Evolutionary conservation across 176 grass and related monocot species (phyloP).

Genomic region (Phoenix dactylifera): DNA sequence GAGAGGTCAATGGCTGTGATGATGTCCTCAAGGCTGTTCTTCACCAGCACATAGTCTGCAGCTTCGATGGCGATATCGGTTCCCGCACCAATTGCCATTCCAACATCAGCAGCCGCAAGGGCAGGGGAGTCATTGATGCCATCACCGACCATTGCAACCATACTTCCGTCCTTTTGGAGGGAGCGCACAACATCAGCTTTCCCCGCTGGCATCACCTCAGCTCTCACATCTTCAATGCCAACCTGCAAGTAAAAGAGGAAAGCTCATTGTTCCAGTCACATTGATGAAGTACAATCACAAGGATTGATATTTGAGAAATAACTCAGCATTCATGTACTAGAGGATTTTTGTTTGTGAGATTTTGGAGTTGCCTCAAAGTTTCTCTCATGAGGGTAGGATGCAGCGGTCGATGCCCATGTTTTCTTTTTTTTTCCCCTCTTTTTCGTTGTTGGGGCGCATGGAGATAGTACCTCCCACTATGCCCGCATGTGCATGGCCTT

Average conservation of each 20-base stretch:
- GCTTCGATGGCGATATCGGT: conserved; percentile 81
- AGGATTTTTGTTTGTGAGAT: too few relatives aligned
- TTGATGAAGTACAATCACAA: too few relatives aligned
- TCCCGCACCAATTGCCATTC: conserved; percentile 83
- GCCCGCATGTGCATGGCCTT: too few relatives aligned
- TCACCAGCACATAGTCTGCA: conserved; percentile 72
- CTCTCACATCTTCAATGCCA: conserved; percentile 73
- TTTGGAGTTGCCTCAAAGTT: too few relatives aligned
- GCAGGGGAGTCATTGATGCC: conserved; percentile 81
- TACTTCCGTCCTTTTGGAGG: conserved; percentile 52
- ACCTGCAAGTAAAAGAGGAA: conserved; percentile 25
- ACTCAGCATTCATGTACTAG: too few relatives aligned
- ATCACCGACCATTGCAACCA: conserved; percentile 71
- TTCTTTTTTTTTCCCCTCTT: too few relatives aligned
- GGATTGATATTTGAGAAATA: too few relatives aligned
- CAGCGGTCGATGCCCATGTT: too few relatives aligned
- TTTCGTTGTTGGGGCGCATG: too few relatives aligned
- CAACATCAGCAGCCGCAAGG: conserved; percentile 67
- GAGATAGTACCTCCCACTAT: too few relatives aligned
- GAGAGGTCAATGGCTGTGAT: conserved; percentile 92
- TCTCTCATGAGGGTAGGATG: too few relatives aligned
- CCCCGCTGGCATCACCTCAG: conserved; percentile 55
- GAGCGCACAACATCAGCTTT: conserved; percentile 45
- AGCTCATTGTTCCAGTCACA: neutral
- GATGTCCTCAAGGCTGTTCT: conserved; percentile 87